These are phyloP conservation scores for Arachnopeziza araneosa DNA, from an alignment of 2,329 filamentous ascomycete species.

Conservation along the genomic window DNA sequence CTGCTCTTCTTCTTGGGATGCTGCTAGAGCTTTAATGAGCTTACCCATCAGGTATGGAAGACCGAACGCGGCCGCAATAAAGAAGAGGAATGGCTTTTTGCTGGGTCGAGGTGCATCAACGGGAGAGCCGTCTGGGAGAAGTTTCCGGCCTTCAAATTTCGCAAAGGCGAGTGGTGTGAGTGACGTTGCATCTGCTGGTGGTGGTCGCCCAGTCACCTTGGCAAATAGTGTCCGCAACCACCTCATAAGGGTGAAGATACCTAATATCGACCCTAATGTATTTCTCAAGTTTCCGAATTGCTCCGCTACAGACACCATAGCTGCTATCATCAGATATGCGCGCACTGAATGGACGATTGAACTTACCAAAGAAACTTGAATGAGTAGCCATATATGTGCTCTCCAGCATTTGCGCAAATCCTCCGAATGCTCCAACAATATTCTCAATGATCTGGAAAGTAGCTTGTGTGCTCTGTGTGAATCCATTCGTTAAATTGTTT, in stretches of 20 bases:
- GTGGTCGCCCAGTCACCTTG: constrained; percentile 86
- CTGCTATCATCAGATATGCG: constrained; percentile 40
- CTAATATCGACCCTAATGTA: constrained; percentile 86
- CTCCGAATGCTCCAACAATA: constrained; percentile 91
- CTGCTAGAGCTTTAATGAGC: constrained; percentile 78
- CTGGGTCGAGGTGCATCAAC: constrained; percentile 65
- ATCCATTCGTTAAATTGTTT: constrained; percentile 90
- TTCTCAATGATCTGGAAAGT: constrained; percentile 99
- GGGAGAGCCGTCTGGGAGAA: constrained; percentile 56
- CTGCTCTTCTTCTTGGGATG: constrained; percentile 76
- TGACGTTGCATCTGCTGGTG: constrained; percentile 77
- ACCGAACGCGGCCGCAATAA: constrained; percentile 88
- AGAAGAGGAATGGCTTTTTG: constrained; percentile 94
- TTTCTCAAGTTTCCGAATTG: constrained; percentile 92
- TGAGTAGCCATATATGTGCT: constrained; percentile 99
- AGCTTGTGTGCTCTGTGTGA: constrained; percentile 89
- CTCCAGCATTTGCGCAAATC: constrained; percentile 98
- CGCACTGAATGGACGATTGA: neutral
- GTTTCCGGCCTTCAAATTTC: constrained; percentile 68
- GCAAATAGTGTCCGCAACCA: constrained; percentile 91
- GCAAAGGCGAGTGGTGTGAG: constrained; percentile 91
- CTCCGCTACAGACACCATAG: constrained; percentile 97
- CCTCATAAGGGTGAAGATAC: constrained; percentile 91
- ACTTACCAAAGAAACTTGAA: constrained; percentile 92
- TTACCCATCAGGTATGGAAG: constrained; percentile 97